Conservation (phyloP, 768 basidiomycete species). For the Hygrophoropsis aurantiaca region DNA sequence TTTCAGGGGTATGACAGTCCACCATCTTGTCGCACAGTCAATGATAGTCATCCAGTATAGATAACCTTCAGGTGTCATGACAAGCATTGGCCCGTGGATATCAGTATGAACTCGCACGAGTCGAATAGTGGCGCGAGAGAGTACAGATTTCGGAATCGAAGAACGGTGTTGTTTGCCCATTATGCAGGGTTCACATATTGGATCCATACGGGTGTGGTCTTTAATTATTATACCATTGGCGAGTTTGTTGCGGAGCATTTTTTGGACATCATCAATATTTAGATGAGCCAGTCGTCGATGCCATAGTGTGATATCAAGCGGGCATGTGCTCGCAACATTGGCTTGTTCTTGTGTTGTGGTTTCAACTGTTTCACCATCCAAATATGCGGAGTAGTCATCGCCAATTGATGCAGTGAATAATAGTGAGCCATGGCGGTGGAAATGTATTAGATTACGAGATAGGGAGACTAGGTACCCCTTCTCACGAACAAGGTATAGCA, state of each 20-base stretch:
- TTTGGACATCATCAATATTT: too few species aligned
- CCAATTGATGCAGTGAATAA: slow-evolving; percentile 12
- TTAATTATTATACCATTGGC: too few species aligned
- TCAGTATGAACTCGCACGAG: slow-evolving; percentile 25
- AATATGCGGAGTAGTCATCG: slow-evolving; percentile 13
- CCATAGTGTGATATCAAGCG: not conserved
- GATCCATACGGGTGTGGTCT: not conserved
- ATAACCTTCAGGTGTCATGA: slow-evolving; percentile 14
- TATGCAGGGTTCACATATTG: slow-evolving; percentile 19
- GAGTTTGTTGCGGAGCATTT: too few species aligned
- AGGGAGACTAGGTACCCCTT: slow-evolving; percentile 7
- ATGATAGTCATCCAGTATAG: slow-evolving; percentile 33
- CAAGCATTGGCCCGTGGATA: slow-evolving; percentile 14
- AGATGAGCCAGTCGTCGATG: too few species aligned
- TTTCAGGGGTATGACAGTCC: slow-evolving; percentile 13
- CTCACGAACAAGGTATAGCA: slow-evolving; percentile 11
- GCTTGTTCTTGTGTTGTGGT: not conserved
- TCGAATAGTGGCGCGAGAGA: slow-evolving; percentile 8
- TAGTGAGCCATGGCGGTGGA: slow-evolving; percentile 3
- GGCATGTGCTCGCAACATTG: not conserved
- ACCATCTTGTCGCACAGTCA: slow-evolving; percentile 21
- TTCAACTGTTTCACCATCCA: slow-evolving; percentile 10
- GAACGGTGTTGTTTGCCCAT: slow-evolving; percentile 20
- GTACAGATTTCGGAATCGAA: slow-evolving; percentile 14
- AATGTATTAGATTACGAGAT: not conserved